Base-by-base conservation (phyloP, 768 basidiomycete genomes). In the Candolleomyces efflorescens region DNA sequence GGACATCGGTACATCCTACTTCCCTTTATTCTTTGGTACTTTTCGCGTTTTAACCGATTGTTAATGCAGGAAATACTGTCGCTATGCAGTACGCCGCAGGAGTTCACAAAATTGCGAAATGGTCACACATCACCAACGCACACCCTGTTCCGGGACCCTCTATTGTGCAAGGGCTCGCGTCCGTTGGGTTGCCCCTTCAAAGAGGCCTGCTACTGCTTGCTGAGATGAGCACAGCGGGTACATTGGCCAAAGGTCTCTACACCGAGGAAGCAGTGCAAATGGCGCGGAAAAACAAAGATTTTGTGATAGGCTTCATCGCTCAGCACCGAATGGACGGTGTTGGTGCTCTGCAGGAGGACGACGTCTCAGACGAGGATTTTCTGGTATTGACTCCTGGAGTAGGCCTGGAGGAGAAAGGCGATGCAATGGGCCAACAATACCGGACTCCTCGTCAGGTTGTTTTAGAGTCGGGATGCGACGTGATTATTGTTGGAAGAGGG, bases 41-140 rank as follows among this genome's bases (percentile, higher is more conserved):
- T 45, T 13, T 36, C 20, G 2, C 37, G 18, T 18, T 18, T 15
- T 36, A 6, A 50, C 5, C 26, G 9, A 27, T 11, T 68, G 6
- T n/a, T 32, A 36, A 15, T 54, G 11, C 62, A 99, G 97, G 97
- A 45, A 98, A 98, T 73, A 98, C 97, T 7, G 97, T 98, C 58
- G 84, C 87, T 7, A 77, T 98, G 22, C 97, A 99, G 69, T 99
- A 99, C 74, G 90, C 92, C 1, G 83, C 87, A 41, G 97, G 97
- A 18, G 81, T 94, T 13, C 89, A 98, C 77, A 90, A 87, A 67
- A 98, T 98, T 67, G 89, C 96, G 32, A 86, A 81, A 49, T 99
- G 97, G 97, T 83, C 97, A 11, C 93, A 99, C 66, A 85, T 99
- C 66, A 98, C 94, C 53, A 98, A 99, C 70, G 97, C 97, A 2